Base-by-base conservation (phyloP, 192 early-diverging fungal genomes). In the Rhizoclosmatium sp. region DNA sequence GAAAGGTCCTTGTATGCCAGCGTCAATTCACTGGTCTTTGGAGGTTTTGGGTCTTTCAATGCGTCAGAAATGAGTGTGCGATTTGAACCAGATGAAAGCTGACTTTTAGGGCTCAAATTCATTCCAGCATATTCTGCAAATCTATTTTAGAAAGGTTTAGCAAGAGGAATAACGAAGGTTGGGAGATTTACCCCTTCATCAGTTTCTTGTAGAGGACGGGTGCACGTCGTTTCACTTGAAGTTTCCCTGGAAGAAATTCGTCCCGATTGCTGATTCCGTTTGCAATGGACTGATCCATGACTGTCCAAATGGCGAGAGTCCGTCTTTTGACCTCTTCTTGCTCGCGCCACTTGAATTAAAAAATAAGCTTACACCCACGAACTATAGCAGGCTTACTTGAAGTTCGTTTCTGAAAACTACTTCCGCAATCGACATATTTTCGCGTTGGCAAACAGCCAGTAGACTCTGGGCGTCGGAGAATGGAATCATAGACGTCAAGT, bases 331-430 rank as follows among this genome's bases (percentile, higher is more conserved):
- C 94, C 65, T 97, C 94, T 21, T 92, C 92, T 47, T 92, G 88
- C 21, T 87, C 91, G 45, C 95, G 82, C 97, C 97, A 98, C 65
- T 54, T 54, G n/a, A 56, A 16, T 39, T 7, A 47, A 40, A 1
- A n/a, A 1, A n/a, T n/a, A n/a, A n/a, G n/a, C n/a, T n/a, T n/a
- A n/a, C n/a, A n/a, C n/a, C n/a, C n/a, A n/a, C n/a, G n/a, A n/a
- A 41, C 7, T 21, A 10, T 12, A 31, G 49, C 51, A n/a, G 39
- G 3, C 67, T 60, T n/a, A 79, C 78, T 46, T 93, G 92, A 10
- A 97, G 89, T 78, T 98, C 97, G 80, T 98, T 98, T 74, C 93
- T 88, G 77, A 92, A 96, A 0, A 98, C 97, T 0, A 98, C 94
- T 79, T 98, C 93, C 23, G 97, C 95, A 83, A 98, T 98, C 39